These are phyloP conservation scores for Phytophthora meadii DNA, from an alignment of 352 stramenopile species.

Conservation along the genomic window DNA sequence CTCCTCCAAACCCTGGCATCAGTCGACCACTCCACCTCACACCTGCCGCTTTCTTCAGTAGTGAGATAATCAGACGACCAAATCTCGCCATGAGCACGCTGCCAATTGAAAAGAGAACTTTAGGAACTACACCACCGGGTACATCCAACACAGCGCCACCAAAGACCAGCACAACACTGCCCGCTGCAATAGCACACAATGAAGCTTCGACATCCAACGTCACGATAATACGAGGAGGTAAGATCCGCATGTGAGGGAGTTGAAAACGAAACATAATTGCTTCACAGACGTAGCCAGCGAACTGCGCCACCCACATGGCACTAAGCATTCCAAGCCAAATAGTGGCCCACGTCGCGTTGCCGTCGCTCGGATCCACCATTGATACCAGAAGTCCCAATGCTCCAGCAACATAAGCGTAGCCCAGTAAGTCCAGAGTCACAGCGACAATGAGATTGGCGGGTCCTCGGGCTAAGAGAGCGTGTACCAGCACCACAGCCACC, in stretches of 20 bases:
- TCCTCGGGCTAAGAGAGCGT: constrained; percentile 27
- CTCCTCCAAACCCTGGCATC: constrained; percentile 93
- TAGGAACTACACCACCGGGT: constrained; percentile 59
- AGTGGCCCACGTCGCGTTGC: constrained; percentile 37
- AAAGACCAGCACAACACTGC: constrained; percentile 46
- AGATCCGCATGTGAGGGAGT: constrained; percentile 45
- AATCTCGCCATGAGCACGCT: constrained; percentile 91
- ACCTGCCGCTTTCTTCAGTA: constrained; percentile 93
- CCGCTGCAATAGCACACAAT: constrained; percentile 45
- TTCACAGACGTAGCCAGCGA: constrained; percentile 57
- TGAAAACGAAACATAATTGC: constrained; percentile 65
- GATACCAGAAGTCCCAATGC: constrained; percentile 44
- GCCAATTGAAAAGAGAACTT: constrained; percentile 76
- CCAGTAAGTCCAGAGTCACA: constrained; percentile 44
- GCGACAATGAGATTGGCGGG: constrained; percentile 48
- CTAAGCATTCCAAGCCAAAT: constrained; percentile 51
- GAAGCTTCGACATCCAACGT: constrained; percentile 57
- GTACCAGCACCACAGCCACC: constrained; percentile 41
- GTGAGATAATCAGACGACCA: constrained; percentile 91
- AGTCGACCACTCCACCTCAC: constrained; percentile 93
- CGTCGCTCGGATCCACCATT: constrained; percentile 52
- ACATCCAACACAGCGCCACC: constrained; percentile 40
- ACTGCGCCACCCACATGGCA: constrained; percentile 53
- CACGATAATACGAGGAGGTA: constrained; percentile 54
- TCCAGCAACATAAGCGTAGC: constrained; percentile 48